These are phyloP conservation scores for Ogataea minuta DNA, from an alignment of 805 yeast genomes.

Conservation along the genomic window DNA sequence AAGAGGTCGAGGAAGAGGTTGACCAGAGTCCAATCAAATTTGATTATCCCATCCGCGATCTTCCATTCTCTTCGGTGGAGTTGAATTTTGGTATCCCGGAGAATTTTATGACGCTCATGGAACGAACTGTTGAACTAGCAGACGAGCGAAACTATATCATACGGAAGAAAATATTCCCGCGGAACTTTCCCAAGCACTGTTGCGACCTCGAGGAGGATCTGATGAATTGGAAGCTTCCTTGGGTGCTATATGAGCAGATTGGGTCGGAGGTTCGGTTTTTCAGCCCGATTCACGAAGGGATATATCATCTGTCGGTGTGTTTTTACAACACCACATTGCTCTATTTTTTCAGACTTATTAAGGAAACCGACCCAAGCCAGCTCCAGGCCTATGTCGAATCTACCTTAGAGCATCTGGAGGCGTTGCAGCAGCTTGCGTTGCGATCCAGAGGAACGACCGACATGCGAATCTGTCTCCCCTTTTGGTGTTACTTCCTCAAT, in stretches of 20 bases:
- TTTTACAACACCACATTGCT: slow-evolving; percentile 45
- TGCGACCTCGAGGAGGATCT: slow-evolving; percentile 53
- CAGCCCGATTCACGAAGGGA: slow-evolving; percentile 39
- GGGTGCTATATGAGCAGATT: slow-evolving; percentile 38
- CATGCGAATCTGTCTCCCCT: slow-evolving; percentile 38
- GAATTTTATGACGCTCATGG: slow-evolving; percentile 44
- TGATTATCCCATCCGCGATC: background rate
- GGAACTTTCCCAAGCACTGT: slow-evolving; percentile 55
- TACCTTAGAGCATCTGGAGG: slow-evolving; percentile 37
- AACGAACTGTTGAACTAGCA: slow-evolving; percentile 44
- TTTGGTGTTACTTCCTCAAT: slow-evolving; percentile 49
- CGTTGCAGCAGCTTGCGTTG: slow-evolving; percentile 23
- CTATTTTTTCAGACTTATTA: slow-evolving; percentile 46
- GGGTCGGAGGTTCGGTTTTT: slow-evolving; percentile 28
- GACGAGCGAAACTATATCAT: slow-evolving; percentile 51
- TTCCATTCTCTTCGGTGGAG: slow-evolving; percentile 31
- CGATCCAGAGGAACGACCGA: slow-evolving; percentile 20
- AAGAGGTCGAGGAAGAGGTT: slow-evolving; percentile 8
- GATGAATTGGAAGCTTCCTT: slow-evolving; percentile 44
- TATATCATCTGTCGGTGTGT: slow-evolving; percentile 38
- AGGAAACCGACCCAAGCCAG: slow-evolving; percentile 36
- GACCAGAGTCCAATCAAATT: slow-evolving; percentile 18
- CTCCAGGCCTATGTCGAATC: slow-evolving; percentile 37
- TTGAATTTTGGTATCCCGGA: slow-evolving; percentile 48
- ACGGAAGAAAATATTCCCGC: slow-evolving; percentile 41